These are phyloP conservation scores for Candida insectorum DNA, from an alignment of 805 yeast genomes.

Conservation along the genomic window DNA sequence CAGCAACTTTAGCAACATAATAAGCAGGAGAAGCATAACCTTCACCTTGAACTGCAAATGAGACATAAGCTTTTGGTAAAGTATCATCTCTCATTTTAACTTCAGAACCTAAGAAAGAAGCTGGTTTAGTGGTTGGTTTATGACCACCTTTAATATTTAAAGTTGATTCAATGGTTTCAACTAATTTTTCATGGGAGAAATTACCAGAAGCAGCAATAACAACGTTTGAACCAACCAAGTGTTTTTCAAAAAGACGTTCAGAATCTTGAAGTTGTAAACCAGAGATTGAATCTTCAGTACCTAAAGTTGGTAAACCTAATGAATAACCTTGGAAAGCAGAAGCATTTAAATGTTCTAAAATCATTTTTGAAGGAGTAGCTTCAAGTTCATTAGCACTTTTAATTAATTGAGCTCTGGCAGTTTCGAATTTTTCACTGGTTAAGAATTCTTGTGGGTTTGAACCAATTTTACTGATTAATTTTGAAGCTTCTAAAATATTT, in stretches of 20 bases:
- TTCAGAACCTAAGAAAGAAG: conserved; percentile 80
- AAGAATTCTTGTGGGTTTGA: conserved; percentile 35
- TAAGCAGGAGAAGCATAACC: conserved; percentile 58
- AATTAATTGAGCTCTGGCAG: conserved; percentile 45
- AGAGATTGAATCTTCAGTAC: conserved; percentile 64
- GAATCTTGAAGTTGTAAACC: conserved; percentile 60
- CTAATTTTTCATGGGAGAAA: conserved; percentile 64
- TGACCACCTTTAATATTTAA: conserved; percentile 51
- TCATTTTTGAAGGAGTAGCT: conserved; percentile 50
- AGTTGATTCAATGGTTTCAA: conserved; percentile 57
- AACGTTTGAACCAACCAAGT: conserved; percentile 60
- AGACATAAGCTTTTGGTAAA: conserved; percentile 72
- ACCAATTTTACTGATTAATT: conserved; percentile 45
- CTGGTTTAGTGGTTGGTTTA: conserved; percentile 44
- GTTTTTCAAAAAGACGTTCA: conserved; percentile 49
- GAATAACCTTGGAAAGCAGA: conserved; percentile 88
- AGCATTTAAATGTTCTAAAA: conserved; percentile 72
- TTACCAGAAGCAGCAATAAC: conserved; percentile 74
- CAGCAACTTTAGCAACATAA: conserved; percentile 71
- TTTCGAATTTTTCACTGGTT: conserved; percentile 44
- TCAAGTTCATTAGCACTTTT: conserved; percentile 54
- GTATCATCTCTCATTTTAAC: conserved; percentile 88
- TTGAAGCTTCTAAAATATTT: conserved; percentile 50
- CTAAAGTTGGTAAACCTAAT: conserved; percentile 70
- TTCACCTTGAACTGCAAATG: conserved; percentile 76